phyloP scores from a whole-genome alignment of 768 basidiomycete species.

The Boletus sp. region DNA sequence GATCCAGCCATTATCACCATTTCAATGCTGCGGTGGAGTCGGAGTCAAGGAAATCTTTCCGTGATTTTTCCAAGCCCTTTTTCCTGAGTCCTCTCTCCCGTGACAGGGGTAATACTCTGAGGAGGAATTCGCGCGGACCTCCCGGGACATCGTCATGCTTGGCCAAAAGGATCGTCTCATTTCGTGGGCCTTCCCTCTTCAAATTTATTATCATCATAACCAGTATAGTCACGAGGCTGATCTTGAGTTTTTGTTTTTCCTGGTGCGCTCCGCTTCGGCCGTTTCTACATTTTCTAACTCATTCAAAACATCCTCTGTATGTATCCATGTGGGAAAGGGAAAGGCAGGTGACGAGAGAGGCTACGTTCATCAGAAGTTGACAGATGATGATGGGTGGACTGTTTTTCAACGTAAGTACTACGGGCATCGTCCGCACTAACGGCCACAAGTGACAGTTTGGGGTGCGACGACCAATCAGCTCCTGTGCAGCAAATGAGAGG shows the following conservation, averaged over 20 bases:
- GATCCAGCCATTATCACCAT: too few relatives aligned
- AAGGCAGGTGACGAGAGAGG: background rate
- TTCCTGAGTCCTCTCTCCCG: slow-evolving; percentile 64
- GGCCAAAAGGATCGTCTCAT: slow-evolving; percentile 78
- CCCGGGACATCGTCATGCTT: slow-evolving; percentile 91
- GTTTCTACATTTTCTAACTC: slow-evolving; percentile 95
- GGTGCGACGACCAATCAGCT: background rate
- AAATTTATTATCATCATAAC: slow-evolving; percentile 97
- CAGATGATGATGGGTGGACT: slow-evolving; percentile 37
- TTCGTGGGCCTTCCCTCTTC: slow-evolving; percentile 65
- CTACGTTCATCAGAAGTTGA: slow-evolving; percentile 51
- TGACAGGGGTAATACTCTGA: slow-evolving; percentile 50
- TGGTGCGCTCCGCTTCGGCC: slow-evolving; percentile 79
- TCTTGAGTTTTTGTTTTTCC: slow-evolving; percentile 83
- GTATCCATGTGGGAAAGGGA: background rate
- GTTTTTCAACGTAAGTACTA: slow-evolving; percentile 86
- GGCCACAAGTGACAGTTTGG: background rate
- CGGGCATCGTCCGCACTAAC: background rate
- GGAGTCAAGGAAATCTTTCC: slow-evolving; percentile 57
- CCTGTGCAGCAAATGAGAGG: background rate
- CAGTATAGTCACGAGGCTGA: slow-evolving; percentile 85
- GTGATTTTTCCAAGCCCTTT: slow-evolving; percentile 78
- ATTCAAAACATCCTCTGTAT: slow-evolving; percentile 63
- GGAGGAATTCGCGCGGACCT: slow-evolving; percentile 58
- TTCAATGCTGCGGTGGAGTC: too few relatives aligned